phyloP scores from a whole-genome alignment of 2,329 filamentous ascomycete species.

The Aureobasidium sp. region DNA sequence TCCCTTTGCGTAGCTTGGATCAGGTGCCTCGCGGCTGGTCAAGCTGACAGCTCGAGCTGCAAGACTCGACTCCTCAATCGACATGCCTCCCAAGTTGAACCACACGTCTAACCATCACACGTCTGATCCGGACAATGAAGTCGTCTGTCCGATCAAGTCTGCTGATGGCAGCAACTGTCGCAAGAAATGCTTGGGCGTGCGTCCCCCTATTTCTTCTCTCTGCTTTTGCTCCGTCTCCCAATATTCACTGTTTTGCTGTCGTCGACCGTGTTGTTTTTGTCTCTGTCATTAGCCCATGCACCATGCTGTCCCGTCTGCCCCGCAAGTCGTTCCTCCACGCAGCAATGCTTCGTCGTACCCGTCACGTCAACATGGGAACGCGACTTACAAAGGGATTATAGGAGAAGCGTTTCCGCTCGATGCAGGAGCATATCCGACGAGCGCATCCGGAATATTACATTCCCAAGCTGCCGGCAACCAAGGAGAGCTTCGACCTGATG shows the following conservation, averaged over 20 bases:
- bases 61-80: slow-evolving; percentile 21
- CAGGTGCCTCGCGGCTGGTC: slow-evolving; percentile 12
- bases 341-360: slow-evolving; percentile 3
- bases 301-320: slow-evolving; percentile 8
- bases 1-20: slow-evolving; percentile 11
- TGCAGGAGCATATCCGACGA: slow-evolving; percentile 98
- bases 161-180: slow-evolving; percentile 95
- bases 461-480: slow-evolving; percentile 92
- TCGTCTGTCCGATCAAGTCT: slow-evolving; percentile 91
- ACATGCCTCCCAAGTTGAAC: slow-evolving; percentile 83
- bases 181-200: slow-evolving; percentile 96
- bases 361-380: background rate
- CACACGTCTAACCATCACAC: slow-evolving; percentile 61
- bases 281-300: slow-evolving; percentile 3
- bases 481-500: slow-evolving; percentile 97
- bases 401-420: slow-evolving; percentile 95
- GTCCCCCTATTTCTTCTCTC: slow-evolving; percentile 39
- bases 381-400: slow-evolving; percentile 34
- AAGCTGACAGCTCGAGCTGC: slow-evolving; percentile 10
- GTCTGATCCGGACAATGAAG: slow-evolving; percentile 87
- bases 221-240: slow-evolving; percentile 2
- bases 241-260: slow-evolving; percentile 7
- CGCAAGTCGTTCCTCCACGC: slow-evolving; percentile 1
- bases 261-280: background rate
- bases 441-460: slow-evolving; percentile 97